Base-by-base conservation (phyloP, 1,284 basidiomycete genomes). In the Vanrija sp. region DNA sequence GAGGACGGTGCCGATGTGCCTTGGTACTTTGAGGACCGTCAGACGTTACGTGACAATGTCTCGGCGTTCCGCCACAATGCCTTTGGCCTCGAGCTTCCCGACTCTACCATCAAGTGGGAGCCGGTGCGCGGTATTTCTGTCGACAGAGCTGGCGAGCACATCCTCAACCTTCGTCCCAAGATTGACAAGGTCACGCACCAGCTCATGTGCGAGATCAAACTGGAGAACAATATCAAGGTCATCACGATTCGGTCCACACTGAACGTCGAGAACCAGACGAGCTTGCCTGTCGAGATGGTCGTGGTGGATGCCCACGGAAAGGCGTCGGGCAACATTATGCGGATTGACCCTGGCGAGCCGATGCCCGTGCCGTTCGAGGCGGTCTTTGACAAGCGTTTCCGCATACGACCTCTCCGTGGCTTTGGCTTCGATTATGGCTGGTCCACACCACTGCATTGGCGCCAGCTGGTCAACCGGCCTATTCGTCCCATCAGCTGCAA, bases 1-100 rank as follows among this genome's bases (percentile, higher is more conserved):
- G 79, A 79, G 14, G 85, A 94, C 62, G 88, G 88, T 44, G 83
- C 88, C 62, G 85, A 83, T 3, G 80, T 91, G 15, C 95, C 98
- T 49, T 99, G 96, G 96, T 82, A 93, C 55, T 98, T 99, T 68
- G 93, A 98, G 71, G 95, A 98, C 68, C 95, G 92, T 88, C 89
- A 88, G 74, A 86, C 87, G 8, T 88, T 91, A 79, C 86, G 96
- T 71, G 96, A 99, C 80, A 90, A 94, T 63, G 85, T 93, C 26
- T 83, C 86, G 1, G 82, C 86, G 1, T 84, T 86, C 15, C 84
- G 85, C 29, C 87, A 91, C 72, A 91, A 95, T 68, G 86, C 83
- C 57, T 85, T 98, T 43, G 87, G 88, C 3, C 75, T 97, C 23
- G 87, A 89, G 63, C 85, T 98, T 62, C 82, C 90, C 44, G 90